Base-by-base conservation (phyloP, 768 basidiomycete genomes). In the Scleroderma bovista region DNA sequence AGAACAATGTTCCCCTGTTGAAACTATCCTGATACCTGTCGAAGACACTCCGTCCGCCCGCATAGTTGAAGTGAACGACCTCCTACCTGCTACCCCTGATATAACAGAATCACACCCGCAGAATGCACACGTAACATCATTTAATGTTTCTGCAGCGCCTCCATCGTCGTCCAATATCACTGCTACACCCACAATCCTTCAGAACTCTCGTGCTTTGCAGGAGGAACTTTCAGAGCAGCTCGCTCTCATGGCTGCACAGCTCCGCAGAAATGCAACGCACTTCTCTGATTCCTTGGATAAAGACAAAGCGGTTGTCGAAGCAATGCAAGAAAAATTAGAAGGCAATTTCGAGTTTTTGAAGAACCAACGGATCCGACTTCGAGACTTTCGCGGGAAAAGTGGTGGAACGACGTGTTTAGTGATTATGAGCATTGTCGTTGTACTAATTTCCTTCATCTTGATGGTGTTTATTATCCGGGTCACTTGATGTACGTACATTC, bases 221-320 rank as follows among this genome's bases (percentile, higher is more conserved):
- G 79, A 89, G 45, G 80, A 88, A 20, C 79, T 94, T 42, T 77
- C 87, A 0, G 72, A 73, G 9, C 85, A 90, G 59, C 79, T 94
- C 22, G 83, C 82, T 1, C 66, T 80, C 49, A 97, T 98, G 94
- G 91, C 92, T 1, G 73, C 81, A 10, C 91, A 93, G 62, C 80
- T 98, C 44, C 89, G 88, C 58, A 75, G 80, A 20, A 95, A 95
- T 56, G 84, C 92, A 0, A 63, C 84, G 0, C 81, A 91, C 58
- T 94, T 97, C 62, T 78, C 86, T 5, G 73, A 75, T 4, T 73
- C 82, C 11, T 71, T 98, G 1, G 82, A 72, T 37, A 83, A 83
- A 48, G 94, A 97, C 65, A 81, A 86, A 57, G 72, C 73, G 0
- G 75, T 93, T 8, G 64, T 96, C 2, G 79, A 81, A 26, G 72